These are phyloP conservation scores for Breviolum minutum DNA, from an alignment of 73 alveolate genomes.

Conservation along the genomic window DNA sequence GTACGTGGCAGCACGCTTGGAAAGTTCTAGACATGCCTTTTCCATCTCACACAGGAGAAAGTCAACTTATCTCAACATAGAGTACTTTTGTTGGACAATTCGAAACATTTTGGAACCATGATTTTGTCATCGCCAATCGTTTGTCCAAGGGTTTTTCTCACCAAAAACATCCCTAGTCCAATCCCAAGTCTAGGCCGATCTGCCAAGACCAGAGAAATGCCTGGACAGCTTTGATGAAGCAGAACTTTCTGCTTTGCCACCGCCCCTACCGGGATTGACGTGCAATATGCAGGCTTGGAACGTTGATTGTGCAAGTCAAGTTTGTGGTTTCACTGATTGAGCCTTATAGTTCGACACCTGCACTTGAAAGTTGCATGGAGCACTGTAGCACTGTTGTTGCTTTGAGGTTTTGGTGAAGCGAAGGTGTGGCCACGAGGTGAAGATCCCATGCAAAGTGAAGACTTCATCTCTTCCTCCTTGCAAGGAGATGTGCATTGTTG, in stretches of 20 bases:
- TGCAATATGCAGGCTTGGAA: neutral
- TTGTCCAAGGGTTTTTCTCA: too few relatives aligned
- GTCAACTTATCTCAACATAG: too few relatives aligned
- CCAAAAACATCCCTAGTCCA: too few relatives aligned
- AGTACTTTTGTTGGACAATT: too few relatives aligned
- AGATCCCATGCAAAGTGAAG: conserved; percentile 1
- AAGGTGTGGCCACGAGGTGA: conserved; percentile 4
- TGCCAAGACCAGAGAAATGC: neutral
- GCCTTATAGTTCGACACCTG: too few relatives aligned
- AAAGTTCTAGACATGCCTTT: too few relatives aligned
- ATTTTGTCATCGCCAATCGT: too few relatives aligned
- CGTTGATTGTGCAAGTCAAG: neutral
- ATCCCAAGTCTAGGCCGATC: neutral
- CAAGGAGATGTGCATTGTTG: neutral
- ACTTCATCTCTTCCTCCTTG: conserved; percentile 35
- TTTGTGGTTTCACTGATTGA: neutral
- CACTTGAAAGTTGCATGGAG: too few relatives aligned
- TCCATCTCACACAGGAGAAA: too few relatives aligned
- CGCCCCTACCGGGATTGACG: neutral
- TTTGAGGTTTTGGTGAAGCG: neutral
- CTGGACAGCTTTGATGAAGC: conserved; percentile 17
- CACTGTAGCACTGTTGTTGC: neutral
- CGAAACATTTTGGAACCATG: too few relatives aligned
- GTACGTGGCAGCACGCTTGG: too few relatives aligned
- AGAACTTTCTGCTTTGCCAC: neutral